These are phyloP conservation scores for Hymenoscyphus fructigenus DNA, from an alignment of 2,329 filamentous ascomycete genomes.

Conservation along the genomic window DNA sequence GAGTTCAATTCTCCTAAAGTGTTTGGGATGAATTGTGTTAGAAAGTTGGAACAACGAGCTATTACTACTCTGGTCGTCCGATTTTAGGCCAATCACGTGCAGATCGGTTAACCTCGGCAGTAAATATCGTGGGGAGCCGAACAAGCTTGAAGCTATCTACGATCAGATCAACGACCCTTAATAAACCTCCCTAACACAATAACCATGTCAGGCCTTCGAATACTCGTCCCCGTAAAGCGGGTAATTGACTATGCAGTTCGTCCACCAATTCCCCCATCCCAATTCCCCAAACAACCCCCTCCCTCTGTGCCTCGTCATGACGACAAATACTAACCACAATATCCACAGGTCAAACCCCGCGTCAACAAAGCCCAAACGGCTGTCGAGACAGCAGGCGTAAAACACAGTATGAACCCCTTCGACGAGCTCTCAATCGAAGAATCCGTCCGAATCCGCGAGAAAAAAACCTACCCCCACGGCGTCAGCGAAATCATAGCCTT, in stretches of 20 bases:
- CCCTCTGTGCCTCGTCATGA: not conserved
- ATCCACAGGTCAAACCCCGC: slow-evolving; percentile 61
- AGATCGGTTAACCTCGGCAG: not conserved
- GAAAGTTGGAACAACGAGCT: too few relatives aligned
- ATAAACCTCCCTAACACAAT: not conserved
- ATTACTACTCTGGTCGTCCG: too few relatives aligned
- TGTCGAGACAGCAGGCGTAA: slow-evolving; percentile 89
- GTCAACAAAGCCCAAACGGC: slow-evolving; percentile 75
- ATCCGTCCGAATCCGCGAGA: slow-evolving; percentile 89
- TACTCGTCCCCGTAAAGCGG: slow-evolving; percentile 79
- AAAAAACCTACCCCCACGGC: slow-evolving; percentile 67
- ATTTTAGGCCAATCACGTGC: not conserved
- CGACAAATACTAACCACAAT: not conserved
- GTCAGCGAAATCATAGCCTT: slow-evolving; percentile 92
- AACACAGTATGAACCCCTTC: slow-evolving; percentile 99
- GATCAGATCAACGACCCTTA: not conserved
- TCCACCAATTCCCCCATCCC: slow-evolving; percentile 22
- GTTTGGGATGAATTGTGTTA: too few relatives aligned
- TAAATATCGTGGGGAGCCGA: not conserved
- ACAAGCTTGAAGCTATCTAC: not conserved
- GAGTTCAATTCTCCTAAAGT: too few relatives aligned
- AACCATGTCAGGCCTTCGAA: slow-evolving; percentile 64
- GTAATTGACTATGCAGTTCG: slow-evolving; percentile 84
- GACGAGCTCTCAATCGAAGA: slow-evolving; percentile 98
- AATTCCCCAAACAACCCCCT: not conserved